These are phyloP conservation scores for Fraxinus baroniana DNA, from an alignment of 305 asterid species.

Conservation along the genomic window DNA sequence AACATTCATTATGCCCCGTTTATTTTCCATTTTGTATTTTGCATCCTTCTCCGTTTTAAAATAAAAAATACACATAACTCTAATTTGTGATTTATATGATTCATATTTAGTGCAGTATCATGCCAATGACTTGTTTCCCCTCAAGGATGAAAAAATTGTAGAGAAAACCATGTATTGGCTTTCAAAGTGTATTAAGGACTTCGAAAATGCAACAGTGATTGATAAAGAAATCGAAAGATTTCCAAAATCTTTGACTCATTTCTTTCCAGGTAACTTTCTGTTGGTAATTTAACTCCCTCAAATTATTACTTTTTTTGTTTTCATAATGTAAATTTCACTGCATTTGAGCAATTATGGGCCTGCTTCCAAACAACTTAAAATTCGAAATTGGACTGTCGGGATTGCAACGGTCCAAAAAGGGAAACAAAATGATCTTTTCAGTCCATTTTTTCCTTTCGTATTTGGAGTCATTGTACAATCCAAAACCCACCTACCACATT, in stretches of 20 bases:
- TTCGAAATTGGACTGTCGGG: too few relatives aligned
- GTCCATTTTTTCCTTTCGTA: too few relatives aligned
- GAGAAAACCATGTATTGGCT: conserved; percentile 46
- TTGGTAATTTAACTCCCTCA: background rate
- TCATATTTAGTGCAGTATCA: conserved; percentile 46
- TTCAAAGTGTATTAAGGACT: conserved; percentile 42
- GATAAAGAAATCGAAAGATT: conserved; percentile 57
- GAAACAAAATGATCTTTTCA: too few relatives aligned
- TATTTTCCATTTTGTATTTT: background rate
- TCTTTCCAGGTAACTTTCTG: conserved; percentile 48
- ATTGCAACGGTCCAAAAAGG: too few relatives aligned
- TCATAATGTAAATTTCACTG: background rate
- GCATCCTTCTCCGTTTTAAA: background rate
- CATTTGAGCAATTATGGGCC: background rate
- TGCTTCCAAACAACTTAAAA: too few relatives aligned
- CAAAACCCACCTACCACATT: too few relatives aligned
- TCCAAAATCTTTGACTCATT: conserved; percentile 59
- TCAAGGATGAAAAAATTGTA: conserved; percentile 49
- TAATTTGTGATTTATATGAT: conserved; percentile 4
- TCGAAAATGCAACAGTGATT: conserved; percentile 41
- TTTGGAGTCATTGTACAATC: too few relatives aligned
- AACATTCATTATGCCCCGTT: background rate
- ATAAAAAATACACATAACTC: background rate
- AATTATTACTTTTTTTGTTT: background rate
- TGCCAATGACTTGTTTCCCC: conserved; percentile 53